Evolutionary conservation across 2,329 filamentous ascomycete genomes (phyloP).

Genomic region (Hymenoscyphus scutula): DNA sequence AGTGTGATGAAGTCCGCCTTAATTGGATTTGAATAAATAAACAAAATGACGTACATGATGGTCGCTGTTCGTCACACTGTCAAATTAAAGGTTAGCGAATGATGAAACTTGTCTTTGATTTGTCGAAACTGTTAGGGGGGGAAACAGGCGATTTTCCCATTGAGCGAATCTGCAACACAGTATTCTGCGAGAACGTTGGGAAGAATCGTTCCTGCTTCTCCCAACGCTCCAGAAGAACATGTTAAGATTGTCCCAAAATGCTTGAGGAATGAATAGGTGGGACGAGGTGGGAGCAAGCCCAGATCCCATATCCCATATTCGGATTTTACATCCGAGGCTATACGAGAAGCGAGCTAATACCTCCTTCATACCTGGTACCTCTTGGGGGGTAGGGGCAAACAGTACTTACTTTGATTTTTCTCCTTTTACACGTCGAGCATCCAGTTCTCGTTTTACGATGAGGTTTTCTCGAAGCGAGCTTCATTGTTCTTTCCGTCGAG

Average conservation of each 20-base stretch:
- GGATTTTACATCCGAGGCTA: too few relatives aligned
- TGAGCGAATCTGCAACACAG: neutral
- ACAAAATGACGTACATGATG: conserved; percentile 40
- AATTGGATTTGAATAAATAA: too few relatives aligned
- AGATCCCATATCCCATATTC: too few relatives aligned
- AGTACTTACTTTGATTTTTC: conserved; percentile 44
- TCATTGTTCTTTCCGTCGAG: conserved; percentile 9
- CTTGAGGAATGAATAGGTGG: too few relatives aligned
- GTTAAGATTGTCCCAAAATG: too few relatives aligned
- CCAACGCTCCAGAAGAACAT: too few relatives aligned
- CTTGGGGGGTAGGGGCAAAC: too few relatives aligned
- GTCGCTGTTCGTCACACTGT: conserved; percentile 43
- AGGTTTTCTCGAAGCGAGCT: conserved; percentile 26
- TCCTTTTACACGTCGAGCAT: conserved; percentile 40
- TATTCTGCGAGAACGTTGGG: neutral
- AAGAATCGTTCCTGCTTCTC: too few relatives aligned
- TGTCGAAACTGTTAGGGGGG: too few relatives aligned
- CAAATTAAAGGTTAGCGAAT: conserved; percentile 1
- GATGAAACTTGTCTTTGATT: neutral
- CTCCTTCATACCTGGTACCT: too few relatives aligned
- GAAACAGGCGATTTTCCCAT: neutral
- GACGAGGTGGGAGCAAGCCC: too few relatives aligned
- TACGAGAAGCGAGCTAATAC: neutral
- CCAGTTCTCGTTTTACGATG: conserved; percentile 41
- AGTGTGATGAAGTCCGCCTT: too few relatives aligned